These are phyloP conservation scores for Parathielavia hyrcaniae DNA, from an alignment of 495 filamentous ascomycete genomes.

Conservation along the genomic window DNA sequence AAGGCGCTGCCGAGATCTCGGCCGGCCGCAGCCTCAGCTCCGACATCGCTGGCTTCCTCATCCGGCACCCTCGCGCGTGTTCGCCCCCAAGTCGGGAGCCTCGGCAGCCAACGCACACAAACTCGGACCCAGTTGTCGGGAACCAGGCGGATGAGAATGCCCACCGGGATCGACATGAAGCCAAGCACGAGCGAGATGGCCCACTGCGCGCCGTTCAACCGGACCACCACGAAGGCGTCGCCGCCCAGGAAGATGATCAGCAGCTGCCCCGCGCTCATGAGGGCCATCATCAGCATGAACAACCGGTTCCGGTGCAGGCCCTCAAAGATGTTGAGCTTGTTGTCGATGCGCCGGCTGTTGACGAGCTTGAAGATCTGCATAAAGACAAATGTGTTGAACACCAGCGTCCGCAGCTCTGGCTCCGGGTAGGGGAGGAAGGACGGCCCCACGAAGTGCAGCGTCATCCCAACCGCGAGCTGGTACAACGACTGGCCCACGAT, in stretches of 20 bases:
- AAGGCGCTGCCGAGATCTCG: background rate
- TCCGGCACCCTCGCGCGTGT: background rate
- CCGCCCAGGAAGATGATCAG: conserved; percentile 70
- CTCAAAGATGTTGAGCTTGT: conserved; percentile 81
- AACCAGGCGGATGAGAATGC: conserved; percentile 17
- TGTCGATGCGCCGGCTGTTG: conserved; percentile 63
- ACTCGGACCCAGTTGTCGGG: conserved; percentile 10
- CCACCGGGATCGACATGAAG: conserved; percentile 17
- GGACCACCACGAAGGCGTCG: conserved; percentile 58
- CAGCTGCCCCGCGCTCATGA: conserved; percentile 77
- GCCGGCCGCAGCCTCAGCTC: background rate
- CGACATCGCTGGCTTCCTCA: background rate
- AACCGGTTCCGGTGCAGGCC: conserved; percentile 69
- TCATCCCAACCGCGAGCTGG: conserved; percentile 65
- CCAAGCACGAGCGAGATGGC: conserved; percentile 29
- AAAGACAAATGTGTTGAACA: conserved; percentile 89
- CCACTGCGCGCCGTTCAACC: conserved; percentile 56
- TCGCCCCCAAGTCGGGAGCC: background rate
- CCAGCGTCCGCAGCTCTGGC: conserved; percentile 51
- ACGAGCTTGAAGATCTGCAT: conserved; percentile 76
- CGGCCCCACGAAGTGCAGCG: conserved; percentile 63
- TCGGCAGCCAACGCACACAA: background rate
- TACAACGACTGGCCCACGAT: conserved; percentile 77
- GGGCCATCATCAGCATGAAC: conserved; percentile 69
- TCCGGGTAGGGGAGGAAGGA: conserved; percentile 45